phyloP scores from a whole-genome alignment of 139 green algal species.

The Astrephomene gubernaculifera region DNA sequence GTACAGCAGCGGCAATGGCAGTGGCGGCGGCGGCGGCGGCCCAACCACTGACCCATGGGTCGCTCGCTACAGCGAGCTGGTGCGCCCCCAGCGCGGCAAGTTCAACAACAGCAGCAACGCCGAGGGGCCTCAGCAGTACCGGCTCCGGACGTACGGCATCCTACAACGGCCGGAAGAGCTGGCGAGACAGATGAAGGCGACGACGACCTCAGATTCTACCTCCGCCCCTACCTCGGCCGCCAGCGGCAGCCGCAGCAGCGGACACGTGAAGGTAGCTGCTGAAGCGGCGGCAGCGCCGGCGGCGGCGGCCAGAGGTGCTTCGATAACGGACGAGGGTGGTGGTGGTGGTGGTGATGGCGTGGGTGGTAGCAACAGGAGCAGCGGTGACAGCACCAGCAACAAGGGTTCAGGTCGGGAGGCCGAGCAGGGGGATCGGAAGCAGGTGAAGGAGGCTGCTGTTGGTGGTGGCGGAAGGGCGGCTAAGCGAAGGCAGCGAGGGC shows the following conservation, averaged over 20 bases:
- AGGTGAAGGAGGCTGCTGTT: too few relatives aligned
- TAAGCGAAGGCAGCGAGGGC: too few relatives aligned
- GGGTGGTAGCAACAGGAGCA: too few relatives aligned
- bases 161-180: slow-evolving; percentile 1
- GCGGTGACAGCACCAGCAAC: too few relatives aligned
- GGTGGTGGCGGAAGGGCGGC: too few relatives aligned
- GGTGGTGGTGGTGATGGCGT: too few relatives aligned
- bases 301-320: neutral
- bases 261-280: neutral
- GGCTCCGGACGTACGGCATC: slow-evolving; percentile 34
- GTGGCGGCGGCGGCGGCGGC: neutral
- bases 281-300: neutral
- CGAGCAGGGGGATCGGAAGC: too few relatives aligned
- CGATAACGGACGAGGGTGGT: too few relatives aligned
- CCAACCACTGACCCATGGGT: neutral
- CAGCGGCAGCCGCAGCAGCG: neutral
- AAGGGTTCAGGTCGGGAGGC: too few relatives aligned
- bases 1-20: neutral
- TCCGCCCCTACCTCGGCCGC: neutral
- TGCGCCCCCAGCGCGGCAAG: slow-evolving; percentile 37
- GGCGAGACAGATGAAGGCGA: neutral
- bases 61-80: slow-evolving; percentile 8
- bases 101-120: neutral
- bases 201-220: too few relatives aligned
- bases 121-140: neutral